Evolutionary conservation across 2,329 filamentous ascomycete genomes (phyloP).

Genomic region (Colletotrichum navitas): DNA sequence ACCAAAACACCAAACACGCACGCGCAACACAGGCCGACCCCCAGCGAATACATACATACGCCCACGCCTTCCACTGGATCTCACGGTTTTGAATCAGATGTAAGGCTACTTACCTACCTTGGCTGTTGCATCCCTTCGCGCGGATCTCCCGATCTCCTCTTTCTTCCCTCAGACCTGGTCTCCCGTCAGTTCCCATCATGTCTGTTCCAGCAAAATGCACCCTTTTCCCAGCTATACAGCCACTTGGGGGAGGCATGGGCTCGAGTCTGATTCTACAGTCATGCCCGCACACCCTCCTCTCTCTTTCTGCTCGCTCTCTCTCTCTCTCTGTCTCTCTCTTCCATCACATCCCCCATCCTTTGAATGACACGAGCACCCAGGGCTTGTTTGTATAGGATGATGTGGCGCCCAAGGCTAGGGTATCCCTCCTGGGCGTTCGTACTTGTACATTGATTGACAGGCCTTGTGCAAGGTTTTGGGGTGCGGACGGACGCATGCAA

Average conservation of each 20-base stretch:
- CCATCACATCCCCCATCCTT: slow-evolving; percentile 8
- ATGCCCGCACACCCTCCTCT: not conserved
- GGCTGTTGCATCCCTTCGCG: slow-evolving; percentile 21
- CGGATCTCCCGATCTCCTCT: slow-evolving; percentile 41
- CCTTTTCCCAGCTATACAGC: slow-evolving; percentile 8
- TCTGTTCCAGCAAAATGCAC: slow-evolving; percentile 5
- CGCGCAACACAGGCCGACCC: not conserved
- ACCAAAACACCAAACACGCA: not conserved
- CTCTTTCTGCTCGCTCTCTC: not conserved
- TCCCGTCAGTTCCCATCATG: slow-evolving; percentile 27
- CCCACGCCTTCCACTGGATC: slow-evolving; percentile 2
- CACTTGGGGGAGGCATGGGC: slow-evolving; percentile 1
- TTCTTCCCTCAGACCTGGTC: slow-evolving; percentile 11
- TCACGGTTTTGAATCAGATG: slow-evolving; percentile 8
- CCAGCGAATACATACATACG: not conserved
- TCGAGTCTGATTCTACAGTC: not conserved
- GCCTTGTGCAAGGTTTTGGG: slow-evolving; percentile 34
- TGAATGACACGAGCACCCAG: slow-evolving; percentile 7
- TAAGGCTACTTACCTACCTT: slow-evolving; percentile 7
- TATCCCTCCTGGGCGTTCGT: slow-evolving; percentile 1
- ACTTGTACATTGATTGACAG: slow-evolving; percentile 35
- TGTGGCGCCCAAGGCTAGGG: slow-evolving; percentile 1
- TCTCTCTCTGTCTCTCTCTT: not conserved
- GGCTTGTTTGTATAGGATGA: slow-evolving; percentile 10
- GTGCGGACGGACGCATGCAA: slow-evolving; percentile 41